Evolutionary conservation across 163 green algal species (phyloP), one percentile per base, ranked within the genome.

Genomic region (Scenedesmus sp.): DNA sequence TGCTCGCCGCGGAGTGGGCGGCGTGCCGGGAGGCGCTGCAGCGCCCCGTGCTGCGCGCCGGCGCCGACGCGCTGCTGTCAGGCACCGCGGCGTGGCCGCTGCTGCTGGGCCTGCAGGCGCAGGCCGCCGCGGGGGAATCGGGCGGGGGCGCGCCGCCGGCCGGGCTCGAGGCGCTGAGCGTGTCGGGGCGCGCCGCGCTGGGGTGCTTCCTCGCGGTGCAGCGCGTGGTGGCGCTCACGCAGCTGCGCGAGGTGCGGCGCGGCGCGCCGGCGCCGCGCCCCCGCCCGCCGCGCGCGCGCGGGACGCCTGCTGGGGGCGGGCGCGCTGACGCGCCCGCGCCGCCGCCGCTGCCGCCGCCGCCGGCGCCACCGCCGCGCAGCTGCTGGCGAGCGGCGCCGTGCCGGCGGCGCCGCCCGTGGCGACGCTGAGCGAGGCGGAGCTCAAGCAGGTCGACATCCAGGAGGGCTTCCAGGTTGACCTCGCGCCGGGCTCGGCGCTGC

Each of bases 1-100:
- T 96, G 77, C 47, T 93, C 22, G 66, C 71, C 4, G 20, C 72
- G 4, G 85, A 91, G 81, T 96, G 92, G 92, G 53, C 64, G 1
- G 31, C 31, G 9, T 75, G 63, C 0, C 31, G 54, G 1, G 75
- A 87, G n/a, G 26, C 24, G 42, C 66, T 84, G 75, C 63, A 65
- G 63, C 63, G 71, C 56, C 84, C 84, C 7, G 24, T 80, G 53
- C 84, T 91, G 45, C 70, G 84, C 1, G 60, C 84, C n/a, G 75
- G 65, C 47, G 77, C 63, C 2, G 86, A 89, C 63, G 58, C 56
- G 6, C 79, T 91, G 20, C 70, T 91, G 63, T 82, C 58, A 4
- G 79, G 82, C 4, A 79, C 84, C 4, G 58, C 77, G 26, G 64
- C 80, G 24, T 86, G 85, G 60, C 84, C 84, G 42, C 67, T 70